Percentiles rank a stretch among this genome's conserved stretches.
phyloP scores from a whole-genome alignment of 208 protist genomes.

The Phytomonas sp. region DNA sequence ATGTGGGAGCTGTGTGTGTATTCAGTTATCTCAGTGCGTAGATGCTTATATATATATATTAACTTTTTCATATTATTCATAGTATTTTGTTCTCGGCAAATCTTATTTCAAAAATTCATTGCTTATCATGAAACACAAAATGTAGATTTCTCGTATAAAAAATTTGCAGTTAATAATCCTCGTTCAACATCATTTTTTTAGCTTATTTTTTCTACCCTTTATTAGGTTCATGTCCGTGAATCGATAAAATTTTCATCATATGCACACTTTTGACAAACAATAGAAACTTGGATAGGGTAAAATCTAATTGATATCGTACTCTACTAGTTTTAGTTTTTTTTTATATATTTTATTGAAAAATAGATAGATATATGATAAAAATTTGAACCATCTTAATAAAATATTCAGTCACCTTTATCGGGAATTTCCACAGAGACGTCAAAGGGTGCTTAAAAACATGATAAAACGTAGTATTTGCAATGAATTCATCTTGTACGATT shows the following conservation, averaged over 20 bases:
- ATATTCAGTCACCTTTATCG: not conserved
- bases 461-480: not conserved
- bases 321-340: not conserved
- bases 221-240: not conserved
- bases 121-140: not conserved
- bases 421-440: not conserved
- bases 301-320: not conserved
- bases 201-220: not conserved
- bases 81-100: not conserved
- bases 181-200: not conserved
- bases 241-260: not conserved
- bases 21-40: not conserved
- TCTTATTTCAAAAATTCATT: not conserved
- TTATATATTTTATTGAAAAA: not conserved
- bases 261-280: not conserved
- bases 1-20: not conserved
- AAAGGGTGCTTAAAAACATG: not conserved
- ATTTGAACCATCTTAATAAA: not conserved
- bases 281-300: not conserved
- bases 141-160: not conserved
- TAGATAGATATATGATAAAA: not conserved
- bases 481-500: not conserved
- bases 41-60: constrained; percentile 6
- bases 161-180: not conserved
- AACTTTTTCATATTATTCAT: not conserved